phyloP scores from a whole-genome alignment of 345 rosid genomes.

The Eucalyptus urophylla region DNA sequence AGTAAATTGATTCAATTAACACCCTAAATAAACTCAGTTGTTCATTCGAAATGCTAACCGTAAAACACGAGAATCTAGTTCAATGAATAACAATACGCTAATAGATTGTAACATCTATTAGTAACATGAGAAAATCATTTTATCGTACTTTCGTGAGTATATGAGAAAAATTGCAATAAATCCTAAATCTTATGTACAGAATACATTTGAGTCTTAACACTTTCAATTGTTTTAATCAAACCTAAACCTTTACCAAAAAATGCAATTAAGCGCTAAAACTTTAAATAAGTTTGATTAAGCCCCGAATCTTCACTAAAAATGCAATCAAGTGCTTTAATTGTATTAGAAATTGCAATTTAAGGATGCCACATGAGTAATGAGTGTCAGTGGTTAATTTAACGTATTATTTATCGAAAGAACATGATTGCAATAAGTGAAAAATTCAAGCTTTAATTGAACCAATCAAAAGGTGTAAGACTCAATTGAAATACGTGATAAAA shows the following conservation, averaged over 20 bases:
- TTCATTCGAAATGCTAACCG: background rate
- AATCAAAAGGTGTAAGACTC: background rate
- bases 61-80: background rate
- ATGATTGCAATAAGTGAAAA: no score
- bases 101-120: background rate
- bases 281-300: background rate
- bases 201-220: background rate
- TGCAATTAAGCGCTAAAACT: accelerated
- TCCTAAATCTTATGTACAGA: accelerated
- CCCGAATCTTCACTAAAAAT: background rate
- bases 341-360: no score
- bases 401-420: no score
- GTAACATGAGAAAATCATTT: background rate
- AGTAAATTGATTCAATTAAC: background rate
- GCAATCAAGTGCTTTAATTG: background rate
- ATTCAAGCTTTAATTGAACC: background rate
- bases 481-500: background rate
- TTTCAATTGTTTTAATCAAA: background rate
- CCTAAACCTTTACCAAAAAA: background rate
- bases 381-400: no score
- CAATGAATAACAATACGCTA: background rate
- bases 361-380: background rate
- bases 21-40: background rate
- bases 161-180: background rate
- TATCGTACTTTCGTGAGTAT: background rate